A percentile compares a stretch with the other conserved stretches of the same genome.
Evolutionary conservation across 2,329 filamentous ascomycete genomes (phyloP).

Genomic region (Metarhizium robertsii): DNA sequence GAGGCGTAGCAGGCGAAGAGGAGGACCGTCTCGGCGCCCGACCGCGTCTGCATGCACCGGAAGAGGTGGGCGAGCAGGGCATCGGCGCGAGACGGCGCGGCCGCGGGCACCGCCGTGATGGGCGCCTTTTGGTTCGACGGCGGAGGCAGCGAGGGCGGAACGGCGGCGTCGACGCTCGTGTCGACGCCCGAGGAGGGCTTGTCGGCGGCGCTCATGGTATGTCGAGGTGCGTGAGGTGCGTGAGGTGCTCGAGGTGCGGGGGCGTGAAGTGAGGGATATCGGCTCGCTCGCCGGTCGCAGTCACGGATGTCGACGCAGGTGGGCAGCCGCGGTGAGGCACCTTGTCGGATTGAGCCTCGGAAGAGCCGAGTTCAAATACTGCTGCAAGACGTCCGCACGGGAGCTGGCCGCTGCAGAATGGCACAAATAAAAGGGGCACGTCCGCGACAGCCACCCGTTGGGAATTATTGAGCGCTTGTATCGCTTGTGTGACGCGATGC

Average conservation of each 20-base stretch:
- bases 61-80: slow-evolving; percentile 46
- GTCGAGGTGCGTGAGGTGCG: too few relatives aligned
- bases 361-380: too few relatives aligned
- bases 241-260: too few relatives aligned
- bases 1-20: slow-evolving; percentile 60
- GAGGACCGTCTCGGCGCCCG: slow-evolving; percentile 61
- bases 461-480: too few relatives aligned
- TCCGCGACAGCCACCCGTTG: neutral
- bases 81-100: slow-evolving; percentile 28
- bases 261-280: too few relatives aligned
- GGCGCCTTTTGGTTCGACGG: slow-evolving; percentile 7
- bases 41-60: slow-evolving; percentile 57
- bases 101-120: slow-evolving; percentile 7
- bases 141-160: slow-evolving; percentile 6
- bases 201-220: neutral
- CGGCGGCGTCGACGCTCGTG: slow-evolving; percentile 2
- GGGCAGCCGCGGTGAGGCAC: too few relatives aligned
- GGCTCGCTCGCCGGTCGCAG: too few relatives aligned
- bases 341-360: too few relatives aligned
- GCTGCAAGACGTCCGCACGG: too few relatives aligned
- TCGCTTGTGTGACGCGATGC: too few relatives aligned
- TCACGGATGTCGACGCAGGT: too few relatives aligned
- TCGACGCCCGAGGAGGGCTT: neutral
- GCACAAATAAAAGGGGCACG: neutral
- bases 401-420: too few relatives aligned